These are phyloP conservation scores for Xylariaceae sp. DNA, from an alignment of 2,329 filamentous ascomycete genomes.

Conservation along the genomic window DNA sequence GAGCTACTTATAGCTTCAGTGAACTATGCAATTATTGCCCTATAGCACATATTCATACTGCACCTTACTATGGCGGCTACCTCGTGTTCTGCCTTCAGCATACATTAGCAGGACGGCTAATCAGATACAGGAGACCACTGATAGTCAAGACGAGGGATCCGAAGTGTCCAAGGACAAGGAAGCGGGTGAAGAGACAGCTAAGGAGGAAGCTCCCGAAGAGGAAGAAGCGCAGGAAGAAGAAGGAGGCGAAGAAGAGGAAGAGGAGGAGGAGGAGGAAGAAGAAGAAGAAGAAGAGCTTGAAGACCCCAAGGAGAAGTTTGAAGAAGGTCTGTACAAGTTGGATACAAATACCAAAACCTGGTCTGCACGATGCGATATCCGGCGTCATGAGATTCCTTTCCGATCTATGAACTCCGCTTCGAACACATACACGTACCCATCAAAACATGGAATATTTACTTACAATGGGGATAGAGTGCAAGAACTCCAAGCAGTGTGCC, in stretches of 20 bases:
- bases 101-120: slow-evolving; percentile 9
- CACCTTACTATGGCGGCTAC: background rate
- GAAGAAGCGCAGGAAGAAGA: slow-evolving; percentile 54
- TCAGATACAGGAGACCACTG: slow-evolving; percentile 25
- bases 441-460: slow-evolving; percentile 6
- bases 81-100: background rate
- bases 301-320: slow-evolving; percentile 85
- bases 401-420: background rate
- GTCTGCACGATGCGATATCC: slow-evolving; percentile 6
- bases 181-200: slow-evolving; percentile 55
- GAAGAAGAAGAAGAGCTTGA: slow-evolving; percentile 82
- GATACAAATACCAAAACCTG: slow-evolving; percentile 7
- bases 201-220: slow-evolving; percentile 52
- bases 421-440: background rate
- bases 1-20: slow-evolving; percentile 11
- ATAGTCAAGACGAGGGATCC: slow-evolving; percentile 25
- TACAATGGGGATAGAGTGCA: slow-evolving; percentile 71
- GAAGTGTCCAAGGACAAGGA: slow-evolving; percentile 50
- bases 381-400: background rate
- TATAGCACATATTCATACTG: too few species aligned
- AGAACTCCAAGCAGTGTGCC: slow-evolving; percentile 82
- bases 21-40: background rate
- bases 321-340: slow-evolving; percentile 77
- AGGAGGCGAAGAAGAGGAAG: slow-evolving; percentile 66
- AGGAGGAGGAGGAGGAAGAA: slow-evolving; percentile 78